Evolutionary conservation across 495 filamentous ascomycete species (phyloP).

Genomic region (Extremus antarcticus): DNA sequence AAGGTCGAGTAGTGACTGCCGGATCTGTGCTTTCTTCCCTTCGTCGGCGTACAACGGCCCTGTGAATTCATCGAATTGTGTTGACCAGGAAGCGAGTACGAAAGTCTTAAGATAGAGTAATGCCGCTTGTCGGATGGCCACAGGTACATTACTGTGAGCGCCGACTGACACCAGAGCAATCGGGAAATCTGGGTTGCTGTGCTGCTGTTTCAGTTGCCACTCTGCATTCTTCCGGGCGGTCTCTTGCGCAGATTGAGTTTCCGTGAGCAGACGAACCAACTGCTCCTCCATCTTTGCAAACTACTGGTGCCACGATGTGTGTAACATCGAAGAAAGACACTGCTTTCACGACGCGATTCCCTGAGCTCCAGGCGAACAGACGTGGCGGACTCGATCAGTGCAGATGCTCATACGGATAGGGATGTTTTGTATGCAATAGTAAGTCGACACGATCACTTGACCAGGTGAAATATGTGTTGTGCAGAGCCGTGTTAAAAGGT

Average conservation of each 20-base stretch:
- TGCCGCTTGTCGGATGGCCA: slow-evolving; percentile 71
- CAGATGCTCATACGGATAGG: no score
- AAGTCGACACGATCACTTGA: no score
- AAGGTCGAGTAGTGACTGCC: slow-evolving; percentile 58
- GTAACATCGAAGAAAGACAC: neutral
- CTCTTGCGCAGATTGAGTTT: slow-evolving; percentile 62
- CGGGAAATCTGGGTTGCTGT: slow-evolving; percentile 59
- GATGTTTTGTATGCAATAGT: no score
- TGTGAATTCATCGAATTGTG: slow-evolving; percentile 54
- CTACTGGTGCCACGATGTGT: neutral
- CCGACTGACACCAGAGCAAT: slow-evolving; percentile 59
- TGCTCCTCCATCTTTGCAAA: slow-evolving; percentile 62
- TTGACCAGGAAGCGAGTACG: slow-evolving; percentile 69
- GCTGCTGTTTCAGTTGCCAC: slow-evolving; percentile 56
- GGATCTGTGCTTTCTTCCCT: slow-evolving; percentile 59
- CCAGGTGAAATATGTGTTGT: no score
- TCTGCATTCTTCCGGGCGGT: slow-evolving; percentile 70
- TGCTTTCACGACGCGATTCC: no score
- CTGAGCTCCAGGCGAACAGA: no score
- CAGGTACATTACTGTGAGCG: slow-evolving; percentile 53
- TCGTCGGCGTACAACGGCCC: slow-evolving; percentile 52
- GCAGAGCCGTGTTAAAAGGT: no score
- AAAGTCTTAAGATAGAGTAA: slow-evolving; percentile 70
- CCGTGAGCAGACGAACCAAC: slow-evolving; percentile 65
- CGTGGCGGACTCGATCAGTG: no score